A percentile compares a stretch with the other conserved stretches of the same genome.
These are phyloP conservation scores for Isoetes taiwanensis DNA, from an alignment of 75 land plant genomes.

Conservation along the genomic window DNA sequence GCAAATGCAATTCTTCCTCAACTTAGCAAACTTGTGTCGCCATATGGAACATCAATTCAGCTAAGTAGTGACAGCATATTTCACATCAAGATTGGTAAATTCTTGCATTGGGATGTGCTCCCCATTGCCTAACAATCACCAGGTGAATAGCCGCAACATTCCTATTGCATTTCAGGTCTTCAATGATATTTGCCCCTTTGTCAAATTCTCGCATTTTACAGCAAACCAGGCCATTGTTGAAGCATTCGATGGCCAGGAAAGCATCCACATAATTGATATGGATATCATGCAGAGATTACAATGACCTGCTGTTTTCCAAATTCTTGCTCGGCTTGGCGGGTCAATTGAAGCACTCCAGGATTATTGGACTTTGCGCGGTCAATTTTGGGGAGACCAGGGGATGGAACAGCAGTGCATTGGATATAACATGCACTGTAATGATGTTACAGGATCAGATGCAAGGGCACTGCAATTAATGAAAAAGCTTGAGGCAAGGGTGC, in stretches of 20 bases:
- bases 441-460: constrained; percentile 80
- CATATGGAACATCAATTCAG: constrained; percentile 82
- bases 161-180: constrained; percentile 43
- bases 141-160: constrained; percentile 38
- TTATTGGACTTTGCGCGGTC: constrained; percentile 55
- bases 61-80: constrained; percentile 86
- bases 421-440: constrained; percentile 65
- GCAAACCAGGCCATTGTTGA: constrained; percentile 65
- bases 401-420: constrained; percentile 73
- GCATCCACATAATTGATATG: constrained; percentile 57
- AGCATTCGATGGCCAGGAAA: constrained; percentile 28
- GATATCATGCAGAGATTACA: constrained; percentile 81
- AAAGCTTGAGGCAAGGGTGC: constrained; percentile 27
- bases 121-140: constrained; percentile 35
- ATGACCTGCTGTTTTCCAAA: constrained; percentile 74
- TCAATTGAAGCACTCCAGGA: constrained; percentile 32
- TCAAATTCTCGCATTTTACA: constrained; percentile 73
- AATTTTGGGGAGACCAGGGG: constrained; percentile 31
- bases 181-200: constrained; percentile 44
- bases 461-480: constrained; percentile 31
- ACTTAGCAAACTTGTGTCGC: constrained; percentile 62
- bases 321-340: constrained; percentile 42
- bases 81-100: constrained; percentile 64
- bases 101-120: constrained; percentile 72
- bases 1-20: constrained; percentile 64